Conservation (phyloP, 306 rosid species). For the Cicer judaicum region DNA sequence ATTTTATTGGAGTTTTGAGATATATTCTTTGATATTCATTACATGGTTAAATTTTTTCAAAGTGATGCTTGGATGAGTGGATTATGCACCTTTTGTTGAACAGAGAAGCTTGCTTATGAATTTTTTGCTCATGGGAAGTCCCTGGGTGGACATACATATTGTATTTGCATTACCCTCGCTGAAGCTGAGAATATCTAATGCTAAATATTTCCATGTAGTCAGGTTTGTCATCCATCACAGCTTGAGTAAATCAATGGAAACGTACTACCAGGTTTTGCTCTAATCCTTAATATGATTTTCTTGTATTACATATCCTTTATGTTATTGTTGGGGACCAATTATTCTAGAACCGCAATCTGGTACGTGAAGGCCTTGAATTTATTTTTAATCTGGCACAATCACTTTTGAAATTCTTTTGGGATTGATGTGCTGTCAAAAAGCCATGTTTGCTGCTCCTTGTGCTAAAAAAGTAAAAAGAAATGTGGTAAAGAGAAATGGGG, state of each 20-base stretch:
- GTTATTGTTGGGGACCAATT: slow-evolving; percentile 28
- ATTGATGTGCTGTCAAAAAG: background rate
- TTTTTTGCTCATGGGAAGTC: slow-evolving; percentile 29
- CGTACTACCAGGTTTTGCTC: slow-evolving; percentile 85
- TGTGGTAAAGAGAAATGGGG: slow-evolving; percentile 32
- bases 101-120: slow-evolving; percentile 26
- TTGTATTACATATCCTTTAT: slow-evolving; percentile 18
- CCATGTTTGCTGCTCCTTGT: slow-evolving; percentile 11
- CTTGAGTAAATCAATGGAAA: slow-evolving; percentile 97
- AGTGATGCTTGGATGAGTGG: slow-evolving; percentile 27
- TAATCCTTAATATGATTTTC: slow-evolving; percentile 36
- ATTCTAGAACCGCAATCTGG: slow-evolving; percentile 25
- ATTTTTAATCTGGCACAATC: slow-evolving; percentile 19
- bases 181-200: slow-evolving; percentile 44
- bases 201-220: slow-evolving; percentile 66
- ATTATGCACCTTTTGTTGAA: slow-evolving; percentile 29
- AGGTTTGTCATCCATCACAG: slow-evolving; percentile 99
- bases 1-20: slow-evolving; percentile 12
- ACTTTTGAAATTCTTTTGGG: slow-evolving; percentile 33
- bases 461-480: slow-evolving; percentile 11
- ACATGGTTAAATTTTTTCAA: slow-evolving; percentile 24
- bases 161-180: slow-evolving; percentile 38
- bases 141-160: slow-evolving; percentile 34
- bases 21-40: slow-evolving; percentile 10
- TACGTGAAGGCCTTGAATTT: slow-evolving; percentile 20